These are phyloP conservation scores for Lichtheimia hyalospora DNA, from an alignment of 371 early-diverging fungal genomes.

Conservation along the genomic window DNA sequence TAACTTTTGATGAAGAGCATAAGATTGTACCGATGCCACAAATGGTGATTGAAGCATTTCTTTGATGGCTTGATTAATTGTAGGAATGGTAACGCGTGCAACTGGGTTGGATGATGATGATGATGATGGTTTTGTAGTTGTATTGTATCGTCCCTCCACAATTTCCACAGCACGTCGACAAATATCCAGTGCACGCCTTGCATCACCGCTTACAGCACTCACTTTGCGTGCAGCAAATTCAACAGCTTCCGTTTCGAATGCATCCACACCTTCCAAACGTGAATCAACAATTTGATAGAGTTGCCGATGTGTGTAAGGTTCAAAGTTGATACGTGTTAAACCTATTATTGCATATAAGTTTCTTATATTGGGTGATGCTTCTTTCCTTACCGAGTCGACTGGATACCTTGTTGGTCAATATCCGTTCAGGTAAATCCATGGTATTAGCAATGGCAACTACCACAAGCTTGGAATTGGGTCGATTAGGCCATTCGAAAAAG, in stretches of 20 bases:
- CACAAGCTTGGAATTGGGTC: conserved; percentile 78
- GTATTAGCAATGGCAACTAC: conserved; percentile 98
- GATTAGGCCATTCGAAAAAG: conserved; percentile 97
- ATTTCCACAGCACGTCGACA: conserved; percentile 88
- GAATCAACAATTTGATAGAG: conserved; percentile 82
- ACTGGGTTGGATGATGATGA: neutral
- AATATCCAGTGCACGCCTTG: conserved; percentile 94
- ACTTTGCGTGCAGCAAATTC: conserved; percentile 95
- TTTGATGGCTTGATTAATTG: conserved; percentile 77
- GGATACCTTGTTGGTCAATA: conserved; percentile 90
- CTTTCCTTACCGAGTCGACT: conserved; percentile 79
- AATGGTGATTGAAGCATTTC: conserved; percentile 84
- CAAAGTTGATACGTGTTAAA: conserved; percentile 85
- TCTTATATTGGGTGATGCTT: too few species aligned
- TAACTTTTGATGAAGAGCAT: conserved; percentile 81
- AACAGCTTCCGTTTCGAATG: conserved; percentile 84
- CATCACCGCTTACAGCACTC: conserved; percentile 96
- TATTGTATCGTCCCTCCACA: conserved; percentile 53
- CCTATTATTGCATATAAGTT: conserved; percentile 35
- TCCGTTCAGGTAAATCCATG: conserved; percentile 97
- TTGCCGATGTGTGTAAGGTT: conserved; percentile 86
- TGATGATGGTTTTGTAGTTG: neutral
- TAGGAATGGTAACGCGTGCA: conserved; percentile 69
- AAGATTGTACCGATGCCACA: conserved; percentile 69
- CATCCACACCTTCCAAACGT: conserved; percentile 70